Base-by-base conservation (phyloP, 2,329 filamentous ascomycete species). In the Alternaria burnsii region DNA sequence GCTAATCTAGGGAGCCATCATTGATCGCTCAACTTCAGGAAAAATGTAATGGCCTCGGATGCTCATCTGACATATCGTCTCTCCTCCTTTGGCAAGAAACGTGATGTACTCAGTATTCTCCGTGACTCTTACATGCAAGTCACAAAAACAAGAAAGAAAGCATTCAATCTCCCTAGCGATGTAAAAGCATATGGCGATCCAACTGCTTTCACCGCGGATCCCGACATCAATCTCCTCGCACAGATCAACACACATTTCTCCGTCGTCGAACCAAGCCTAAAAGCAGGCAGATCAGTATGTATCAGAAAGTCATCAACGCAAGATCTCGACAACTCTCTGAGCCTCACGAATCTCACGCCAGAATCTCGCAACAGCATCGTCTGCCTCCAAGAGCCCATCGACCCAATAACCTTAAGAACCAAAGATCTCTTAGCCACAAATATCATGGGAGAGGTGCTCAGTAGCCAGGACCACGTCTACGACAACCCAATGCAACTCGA, bases 41-140 rank as follows among this genome's bases (percentile, higher is more conserved):
- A 79, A 80, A 30, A 82, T 80, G 5, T 82, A 82, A 0, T 90
- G 87, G 86, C 86, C 3, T 79, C 77, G 32, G 66, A 70, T 26
- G 86, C 84, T 3, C 88, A 90, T 67, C 81, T 89, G 0, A 86
- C 88, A 0, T 89, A 88, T 70, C 83, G 90, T 3, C 84, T 84
- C 0, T 73, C 81, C 0, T 81, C 50, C 4, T 59, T 38, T 14
- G 74, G 71, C 12, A 70, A 68, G 3, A 40, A 67, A 3, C 72
- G 80, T 4, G 84, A 83, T 61, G 65, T 80, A 40, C 78, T 85
- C 60, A 76, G 80, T 22, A 82, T 82, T 20, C 73, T 85, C 1
- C 78, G 80, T 59, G 85, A 85, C 68, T 81, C 80, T 1, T 78
- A 70, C 30, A 65, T 78, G 12, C 71, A 78, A n/a, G n/a, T n/a